Base-by-base conservation (phyloP, 179 eudicot species). In the Gypsophila paniculata region DNA sequence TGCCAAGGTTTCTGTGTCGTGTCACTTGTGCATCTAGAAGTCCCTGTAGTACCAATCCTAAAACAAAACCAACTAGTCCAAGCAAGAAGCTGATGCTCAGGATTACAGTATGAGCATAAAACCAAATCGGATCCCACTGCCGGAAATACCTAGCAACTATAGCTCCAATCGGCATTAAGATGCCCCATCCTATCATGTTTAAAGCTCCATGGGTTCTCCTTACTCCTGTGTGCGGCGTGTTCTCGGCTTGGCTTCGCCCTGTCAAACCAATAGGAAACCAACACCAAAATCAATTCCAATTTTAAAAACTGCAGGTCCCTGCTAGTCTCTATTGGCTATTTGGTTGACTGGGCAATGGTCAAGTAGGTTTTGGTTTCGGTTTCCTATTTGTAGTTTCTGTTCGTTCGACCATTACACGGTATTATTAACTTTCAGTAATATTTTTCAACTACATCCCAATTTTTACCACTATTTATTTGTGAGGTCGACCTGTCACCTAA, bases 111-210 rank as follows among this genome's bases (percentile, higher is more conserved):
- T 94, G 97, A 7, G 84, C 29, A 51, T 94, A 94, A 75, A 89
- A 94, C 99, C 99, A 94, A n/a, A 84, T 53, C 55, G 99, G 92
- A 72, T 94, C 97, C 83, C 81, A 87, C 64, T 83, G 75, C 80
- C 81, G 88, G 68, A 83, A 74, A 85, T 81, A 85, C 0, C 97
- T 85, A 48, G 97, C 97, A 8, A 86, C 83, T 34, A 94, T 81
- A 4, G 75, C 84, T 13, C 99, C 97, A 19, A 87, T 81, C 0
- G 91, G 89, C 72, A 91, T 49, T 65, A 94, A 75, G 26, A 88
- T 87, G 6, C 89, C 96, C 99, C 99, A 91, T 59, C 93, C 92
- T 49, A 94, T 6, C 88, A 94, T 89, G 82, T 87, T 90, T 61
- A 94, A 65, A n/a, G 82, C 74, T 66, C 96, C 97, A 78, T 94